Percentiles rank a stretch among this genome's conserved stretches.
Evolutionary conservation across 345 rosid species (phyloP).

Genomic region (Brassica cretica): DNA sequence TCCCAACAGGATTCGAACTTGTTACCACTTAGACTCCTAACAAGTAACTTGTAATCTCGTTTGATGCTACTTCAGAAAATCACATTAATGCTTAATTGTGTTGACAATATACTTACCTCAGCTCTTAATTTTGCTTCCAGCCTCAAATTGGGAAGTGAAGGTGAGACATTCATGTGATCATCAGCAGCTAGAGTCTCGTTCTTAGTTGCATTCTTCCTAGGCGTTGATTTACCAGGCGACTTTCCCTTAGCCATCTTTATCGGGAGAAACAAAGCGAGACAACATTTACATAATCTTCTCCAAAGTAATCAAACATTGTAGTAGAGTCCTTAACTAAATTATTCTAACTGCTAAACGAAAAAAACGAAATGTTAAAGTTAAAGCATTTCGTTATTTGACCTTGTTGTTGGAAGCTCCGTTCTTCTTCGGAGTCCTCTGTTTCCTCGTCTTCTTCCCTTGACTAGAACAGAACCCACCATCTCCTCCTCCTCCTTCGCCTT

Average conservation of each 20-base stretch:
- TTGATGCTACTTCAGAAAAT: constrained; percentile 4
- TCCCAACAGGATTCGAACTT: too few relatives aligned
- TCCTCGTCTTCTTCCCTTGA: not conserved
- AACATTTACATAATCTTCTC: not conserved
- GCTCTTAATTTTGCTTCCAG: constrained; percentile 75
- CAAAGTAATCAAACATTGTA: not conserved
- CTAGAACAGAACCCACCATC: too few relatives aligned
- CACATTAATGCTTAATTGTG: too few relatives aligned
- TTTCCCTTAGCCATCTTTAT: constrained; percentile 39
- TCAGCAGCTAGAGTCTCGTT: constrained; percentile 35
- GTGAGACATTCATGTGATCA: constrained; percentile 36
- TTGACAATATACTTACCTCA: constrained; percentile 53
- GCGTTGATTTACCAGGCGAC: constrained; percentile 53
- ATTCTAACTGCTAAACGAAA: not conserved
- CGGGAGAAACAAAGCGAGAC: not conserved
- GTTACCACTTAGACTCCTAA: too few relatives aligned
- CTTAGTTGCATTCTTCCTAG: constrained; percentile 49
- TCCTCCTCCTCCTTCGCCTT: too few relatives aligned
- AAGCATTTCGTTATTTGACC: too few relatives aligned
- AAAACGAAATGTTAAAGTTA: too few relatives aligned
- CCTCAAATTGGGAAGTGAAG: constrained; percentile 59
- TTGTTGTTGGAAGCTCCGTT: not conserved
- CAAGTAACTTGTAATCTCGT: too few relatives aligned
- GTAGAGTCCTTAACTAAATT: not conserved
- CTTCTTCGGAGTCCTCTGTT: not conserved